These are phyloP conservation scores for Dendrocalamus latiflorus DNA, from an alignment of 202 grass and related monocot genomes.

Conservation along the genomic window DNA sequence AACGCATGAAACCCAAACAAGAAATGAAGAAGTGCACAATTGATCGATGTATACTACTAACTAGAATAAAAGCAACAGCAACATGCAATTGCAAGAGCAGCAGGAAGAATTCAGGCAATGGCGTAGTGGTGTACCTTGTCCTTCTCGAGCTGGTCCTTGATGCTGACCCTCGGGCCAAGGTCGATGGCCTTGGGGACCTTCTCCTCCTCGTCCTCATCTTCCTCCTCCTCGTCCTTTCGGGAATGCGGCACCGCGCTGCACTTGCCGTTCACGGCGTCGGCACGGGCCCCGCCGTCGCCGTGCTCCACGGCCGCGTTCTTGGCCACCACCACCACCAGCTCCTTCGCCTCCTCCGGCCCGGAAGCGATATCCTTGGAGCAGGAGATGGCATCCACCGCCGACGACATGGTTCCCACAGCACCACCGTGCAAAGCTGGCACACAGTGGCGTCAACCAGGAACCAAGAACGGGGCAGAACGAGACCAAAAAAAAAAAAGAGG, in stretches of 20 bases:
- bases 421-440: not conserved
- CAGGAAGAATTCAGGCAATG: not conserved
- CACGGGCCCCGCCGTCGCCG: no score
- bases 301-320: no score
- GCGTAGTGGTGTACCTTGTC: no score
- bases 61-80: not conserved
- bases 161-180: no score
- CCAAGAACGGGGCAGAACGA: not conserved
- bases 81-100: not conserved
- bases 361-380: conserved; percentile 43
- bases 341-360: conserved; percentile 28
- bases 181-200: no score
- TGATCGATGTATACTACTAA: not conserved
- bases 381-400: conserved; percentile 61
- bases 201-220: no score
- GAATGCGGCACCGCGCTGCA: no score
- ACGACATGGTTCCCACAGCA: conserved; percentile 51
- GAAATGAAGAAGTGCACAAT: not conserved
- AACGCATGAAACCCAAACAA: not conserved
- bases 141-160: no score
- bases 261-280: no score
- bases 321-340: conserved; percentile 23
- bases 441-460: conserved; percentile 14
- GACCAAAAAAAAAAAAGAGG: not conserved
- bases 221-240: no score